These are phyloP conservation scores for Ogataea allantospora DNA, from an alignment of 805 yeast species.

Conservation along the genomic window DNA sequence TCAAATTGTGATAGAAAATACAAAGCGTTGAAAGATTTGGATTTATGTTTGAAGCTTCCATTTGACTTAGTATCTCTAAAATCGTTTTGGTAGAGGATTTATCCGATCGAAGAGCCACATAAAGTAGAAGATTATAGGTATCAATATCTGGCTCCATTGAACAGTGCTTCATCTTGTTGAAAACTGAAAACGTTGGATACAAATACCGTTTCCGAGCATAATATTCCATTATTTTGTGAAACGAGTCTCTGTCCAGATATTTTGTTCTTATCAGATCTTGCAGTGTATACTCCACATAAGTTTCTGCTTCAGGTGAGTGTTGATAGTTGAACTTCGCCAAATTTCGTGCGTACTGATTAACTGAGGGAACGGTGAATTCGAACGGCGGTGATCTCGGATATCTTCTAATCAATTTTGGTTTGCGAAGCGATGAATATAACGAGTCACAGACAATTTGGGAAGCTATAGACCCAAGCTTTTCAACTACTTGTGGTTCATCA, in stretches of 20 bases:
- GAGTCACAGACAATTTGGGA: background rate
- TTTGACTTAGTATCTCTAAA: conserved; percentile 6
- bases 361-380: background rate
- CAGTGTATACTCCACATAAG: conserved; percentile 13
- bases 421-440: conserved; percentile 4
- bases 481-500: background rate
- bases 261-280: conserved; percentile 9
- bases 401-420: conserved; percentile 2
- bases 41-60: conserved; percentile 1
- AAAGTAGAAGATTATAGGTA: conserved; percentile 15
- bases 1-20: conserved; percentile 12
- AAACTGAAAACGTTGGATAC: conserved; percentile 3
- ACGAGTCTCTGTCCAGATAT: conserved; percentile 8
- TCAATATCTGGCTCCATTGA: conserved; percentile 4
- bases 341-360: conserved; percentile 12
- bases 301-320: conserved; percentile 3
- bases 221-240: conserved; percentile 9
- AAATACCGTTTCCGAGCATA: conserved; percentile 6
- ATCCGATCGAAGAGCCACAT: conserved; percentile 7
- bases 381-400: conserved; percentile 11
- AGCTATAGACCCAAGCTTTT: conserved; percentile 1
- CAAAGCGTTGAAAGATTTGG: conserved; percentile 15
- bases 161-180: conserved; percentile 6
- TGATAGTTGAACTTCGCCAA: conserved; percentile 11
- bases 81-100: conserved; percentile 1